Evolutionary conservation across 257 asterid species (phyloP), one percentile per base, ranked within the genome.

Genomic region (Fraxinus americana): DNA sequence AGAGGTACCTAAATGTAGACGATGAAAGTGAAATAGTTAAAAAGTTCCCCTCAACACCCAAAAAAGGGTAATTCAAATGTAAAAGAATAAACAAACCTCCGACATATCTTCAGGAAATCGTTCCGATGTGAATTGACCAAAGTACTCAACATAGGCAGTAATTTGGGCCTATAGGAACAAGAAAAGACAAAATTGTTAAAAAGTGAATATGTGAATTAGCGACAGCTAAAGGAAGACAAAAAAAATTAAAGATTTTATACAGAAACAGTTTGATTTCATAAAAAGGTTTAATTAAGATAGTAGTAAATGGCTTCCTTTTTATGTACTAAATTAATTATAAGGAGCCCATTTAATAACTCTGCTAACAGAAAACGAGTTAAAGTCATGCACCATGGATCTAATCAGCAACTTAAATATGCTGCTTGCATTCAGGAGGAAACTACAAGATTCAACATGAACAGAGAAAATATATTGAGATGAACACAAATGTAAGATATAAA

Each of bases 111-210:
- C 99, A 69, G 99, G 90, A 91, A 96, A 96, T 54, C 89, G 96
- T 85, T 93, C 98, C 48, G 98, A 93, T 75, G 98, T 93, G 88
- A 93, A 95, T 41, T 95, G 99, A 78, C 97, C 99, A 82, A 95
- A 95, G 85, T 88, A 95, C 84, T 95, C 97, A 72, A 93, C 99
- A 69, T 91, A 95, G 36, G 99, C 99, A 73, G 91, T 88, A 74
- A 82, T 88, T 87, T 95, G 98, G 86, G 92, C 98, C 99, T 92
- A 74, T 69, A 1, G 79, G 10, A 77, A 74, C 45, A 32, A 39
- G 61, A 29, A 27, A 69, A 6, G 69, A 63, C 73, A 38, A n/a
- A 34, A 14, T 61, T 25, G 29, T 36, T 72, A 27, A 67, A 70
- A 70, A 69, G 72, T 63, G 29, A 10, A 5, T 34, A 23, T 7